Conservation (phyloP, 345 rosid species). For the Eucalyptus viminalis region DNA sequence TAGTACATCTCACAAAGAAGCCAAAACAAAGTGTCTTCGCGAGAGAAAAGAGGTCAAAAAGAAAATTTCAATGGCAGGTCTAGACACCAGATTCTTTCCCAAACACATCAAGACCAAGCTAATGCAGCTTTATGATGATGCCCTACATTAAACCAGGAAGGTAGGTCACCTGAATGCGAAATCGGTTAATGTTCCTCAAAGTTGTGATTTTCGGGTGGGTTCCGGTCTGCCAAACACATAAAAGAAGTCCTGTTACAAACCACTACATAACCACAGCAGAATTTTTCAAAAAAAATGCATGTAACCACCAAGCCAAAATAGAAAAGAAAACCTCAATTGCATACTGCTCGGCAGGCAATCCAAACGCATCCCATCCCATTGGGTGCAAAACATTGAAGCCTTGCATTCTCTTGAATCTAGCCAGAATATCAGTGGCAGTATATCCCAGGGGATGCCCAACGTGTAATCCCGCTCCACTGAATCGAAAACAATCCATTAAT, state of each 20-base stretch:
- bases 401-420: constrained; percentile 84
- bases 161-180: constrained; percentile 60
- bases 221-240: constrained; percentile 60
- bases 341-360: constrained; percentile 95
- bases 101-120: neutral
- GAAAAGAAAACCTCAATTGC: constrained; percentile 65
- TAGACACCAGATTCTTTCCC: neutral
- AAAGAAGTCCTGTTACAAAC: neutral
- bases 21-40: neutral
- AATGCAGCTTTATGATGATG: neutral
- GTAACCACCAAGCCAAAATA: neutral
- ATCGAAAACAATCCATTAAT: neutral
- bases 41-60: neutral
- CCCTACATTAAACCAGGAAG: neutral
- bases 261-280: neutral
- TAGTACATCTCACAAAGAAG: neutral
- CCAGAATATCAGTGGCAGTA: constrained; percentile 88
- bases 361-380: constrained; percentile 99
- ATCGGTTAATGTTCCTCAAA: constrained; percentile 68
- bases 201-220: constrained; percentile 89
- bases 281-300: neutral
- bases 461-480: constrained; percentile 96
- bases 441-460: constrained; percentile 97
- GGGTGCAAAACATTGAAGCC: constrained; percentile 94
- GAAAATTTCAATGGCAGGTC: neutral